Evolutionary conservation across 2,329 filamentous ascomycete species (phyloP).

Genomic region (Sarocladiaceae sp.): DNA sequence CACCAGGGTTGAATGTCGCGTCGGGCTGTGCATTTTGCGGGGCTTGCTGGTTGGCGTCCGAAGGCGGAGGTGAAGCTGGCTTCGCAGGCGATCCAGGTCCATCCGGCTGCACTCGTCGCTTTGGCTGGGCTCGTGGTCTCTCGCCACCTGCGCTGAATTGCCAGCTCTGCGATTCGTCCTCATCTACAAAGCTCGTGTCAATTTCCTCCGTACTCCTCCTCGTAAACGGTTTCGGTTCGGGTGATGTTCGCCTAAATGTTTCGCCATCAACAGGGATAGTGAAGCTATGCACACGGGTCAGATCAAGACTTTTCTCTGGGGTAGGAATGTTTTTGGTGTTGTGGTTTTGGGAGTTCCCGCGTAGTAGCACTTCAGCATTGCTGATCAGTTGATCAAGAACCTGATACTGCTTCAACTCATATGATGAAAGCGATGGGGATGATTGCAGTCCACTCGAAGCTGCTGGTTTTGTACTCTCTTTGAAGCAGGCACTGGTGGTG

Average conservation of each 20-base stretch:
- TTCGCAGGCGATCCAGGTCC: background rate
- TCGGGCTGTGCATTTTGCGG: conserved; percentile 13
- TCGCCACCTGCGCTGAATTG: conserved; percentile 48
- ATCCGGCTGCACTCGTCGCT: background rate
- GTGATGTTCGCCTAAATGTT: conserved; percentile 25
- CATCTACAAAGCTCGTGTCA: conserved; percentile 55
- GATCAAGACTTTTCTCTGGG: conserved; percentile 26
- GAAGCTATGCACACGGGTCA: conserved; percentile 40
- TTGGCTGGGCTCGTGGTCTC: conserved; percentile 24
- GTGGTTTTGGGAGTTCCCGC: conserved; percentile 13
- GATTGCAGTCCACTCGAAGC: conserved; percentile 28
- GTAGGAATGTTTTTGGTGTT: background rate
- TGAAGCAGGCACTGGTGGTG: conserved; percentile 3
- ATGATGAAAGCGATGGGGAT: conserved; percentile 24
- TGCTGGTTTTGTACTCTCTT: conserved; percentile 11
- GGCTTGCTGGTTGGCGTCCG: background rate
- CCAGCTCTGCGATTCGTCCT: conserved; percentile 40
- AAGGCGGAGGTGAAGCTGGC: background rate
- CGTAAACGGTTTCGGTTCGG: conserved; percentile 36
- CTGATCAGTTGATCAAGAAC: conserved; percentile 33
- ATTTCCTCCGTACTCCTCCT: conserved; percentile 56
- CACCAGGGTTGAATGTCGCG: conserved; percentile 43
- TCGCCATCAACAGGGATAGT: conserved; percentile 41
- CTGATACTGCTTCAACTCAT: conserved; percentile 36
- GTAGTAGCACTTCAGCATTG: conserved; percentile 18